Evolutionary conservation across 768 basidiomycete species (phyloP), one percentile per base, ranked within the genome.

Genomic region (Pholiota conissans): DNA sequence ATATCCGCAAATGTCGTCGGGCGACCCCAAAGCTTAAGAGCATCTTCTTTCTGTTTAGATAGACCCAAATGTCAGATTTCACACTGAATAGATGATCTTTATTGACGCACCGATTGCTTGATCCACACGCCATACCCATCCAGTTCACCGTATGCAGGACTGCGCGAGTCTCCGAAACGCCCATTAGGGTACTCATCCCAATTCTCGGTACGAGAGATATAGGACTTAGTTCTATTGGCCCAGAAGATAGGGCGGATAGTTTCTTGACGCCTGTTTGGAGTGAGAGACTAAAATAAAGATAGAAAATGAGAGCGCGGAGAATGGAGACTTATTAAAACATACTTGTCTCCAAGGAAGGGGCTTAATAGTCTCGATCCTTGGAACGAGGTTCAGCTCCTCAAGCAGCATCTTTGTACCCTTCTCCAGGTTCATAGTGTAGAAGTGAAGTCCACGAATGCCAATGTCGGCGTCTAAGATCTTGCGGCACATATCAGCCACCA

Each of bases 171-270:
- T 65, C 97, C 97, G 68, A 96, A 99, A 63, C 97, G 92, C 55
- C 97, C 97, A 71, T 99, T 99, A 49, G 97, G 97, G 72, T 97
- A 98, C 71, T 98, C 96, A 69, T 99, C 97, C 97, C 97, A 99
- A 68, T 97, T 93, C 70, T 97, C 95, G 13, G 97, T 98, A 53
- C 96, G 89, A 7, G 92, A 92, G 46, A 98, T 79, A 71, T 98
- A 98, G 1, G 95, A 97, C 68, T 95, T 91, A 34, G 94, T 84
- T 35, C 96, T 83, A 75, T 99, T 98, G 11, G 97, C 94, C 95
- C 96, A 98, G 79, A 98, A 98, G 68, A 99, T 98, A 3, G 97
- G 97, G 30, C 97, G 89, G 61, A 96, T 98, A 48, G 84, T 89
- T 74, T 99, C 97, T 62, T 85, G 80, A 49, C 96, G 89, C 56